Evolutionary conservation across 495 filamentous ascomycete genomes (phyloP), one percentile per base, ranked within the genome.

Genomic region (Hypoxylon rickii): DNA sequence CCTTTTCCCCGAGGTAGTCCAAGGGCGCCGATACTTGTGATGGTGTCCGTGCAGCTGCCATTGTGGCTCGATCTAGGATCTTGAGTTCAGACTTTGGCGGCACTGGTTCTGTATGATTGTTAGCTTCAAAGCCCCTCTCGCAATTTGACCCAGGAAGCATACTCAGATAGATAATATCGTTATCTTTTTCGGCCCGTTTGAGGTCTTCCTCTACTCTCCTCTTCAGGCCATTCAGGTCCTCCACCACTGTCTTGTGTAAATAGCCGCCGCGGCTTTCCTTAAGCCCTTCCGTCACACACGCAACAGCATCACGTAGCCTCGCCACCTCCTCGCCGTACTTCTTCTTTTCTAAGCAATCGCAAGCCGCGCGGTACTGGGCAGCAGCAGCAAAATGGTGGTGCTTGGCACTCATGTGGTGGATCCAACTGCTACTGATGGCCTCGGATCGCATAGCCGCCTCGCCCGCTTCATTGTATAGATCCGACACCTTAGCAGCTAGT

Each of bases 291-390:
- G 89, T 89, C 1, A 91, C 89, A 57, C 91, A 96, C 2, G 80
- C 76, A 44, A 96, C 77, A 48, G 89, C 88, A 63, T 97, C 94
- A 21, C 82, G 77, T 22, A 98, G 68, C 10, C 94, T 79, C 0
- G 94, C 91, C 15, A 98, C 90, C 75, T 98, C 94, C 68, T 98
- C 94, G 31, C 95, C 94, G 55, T 97, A 98, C 64, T 89, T 94
- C 43, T 87, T 81, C 78, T 93, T 96, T 72, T 97, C 95, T 47
- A 98, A 67, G 60, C 90, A 95, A 58, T 97, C 92, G 44, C 90
- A 85, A 3, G 94, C 90, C 18, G 93, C 91, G n/a, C 94, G 82
- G 61, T 90, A 97, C 70, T 98, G 94, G 4, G 94, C 93, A 2
- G 94, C 94, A 1, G 90, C 95, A 21, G 94, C 94, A 71, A 98